A percentile compares a stretch with the other conserved stretches of the same genome.
Conservation (phyloP, 345 rosid genomes). For the Sisymbrium irio region DNA sequence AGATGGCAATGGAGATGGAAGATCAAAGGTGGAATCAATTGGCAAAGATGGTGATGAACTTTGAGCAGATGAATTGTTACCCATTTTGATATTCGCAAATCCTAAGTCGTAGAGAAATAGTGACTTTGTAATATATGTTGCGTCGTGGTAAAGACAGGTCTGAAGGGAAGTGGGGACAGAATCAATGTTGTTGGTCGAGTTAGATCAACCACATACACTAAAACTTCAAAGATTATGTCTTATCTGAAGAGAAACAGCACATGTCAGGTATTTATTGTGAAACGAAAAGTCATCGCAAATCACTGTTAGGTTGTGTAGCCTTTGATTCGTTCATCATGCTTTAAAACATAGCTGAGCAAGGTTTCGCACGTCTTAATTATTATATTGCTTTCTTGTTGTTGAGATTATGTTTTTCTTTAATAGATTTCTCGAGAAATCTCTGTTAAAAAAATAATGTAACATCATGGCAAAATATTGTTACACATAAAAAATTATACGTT, state of each 20-base stretch:
- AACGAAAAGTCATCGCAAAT: conserved; percentile 25
- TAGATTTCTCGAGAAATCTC: not conserved
- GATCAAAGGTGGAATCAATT: conserved; percentile 49
- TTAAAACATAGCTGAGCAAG: not conserved
- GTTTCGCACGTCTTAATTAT: conserved; percentile 17
- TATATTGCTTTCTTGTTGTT: not conserved
- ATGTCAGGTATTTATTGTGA: conserved; percentile 27
- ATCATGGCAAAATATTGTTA: not conserved
- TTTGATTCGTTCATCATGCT: conserved; percentile 12
- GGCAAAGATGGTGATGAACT: conserved; percentile 38
- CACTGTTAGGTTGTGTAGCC: conserved; percentile 16
- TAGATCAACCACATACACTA: conserved; percentile 30
- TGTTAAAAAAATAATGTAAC: not conserved
- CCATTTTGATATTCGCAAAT: conserved; percentile 30
- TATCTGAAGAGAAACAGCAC: conserved; percentile 28
- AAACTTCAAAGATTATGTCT: conserved; percentile 17
- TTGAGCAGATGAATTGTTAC: conserved; percentile 30
- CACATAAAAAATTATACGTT: not conserved
- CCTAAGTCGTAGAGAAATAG: not conserved
- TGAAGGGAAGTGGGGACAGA: conserved; percentile 24
- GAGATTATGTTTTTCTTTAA: not conserved
- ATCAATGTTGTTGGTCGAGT: conserved; percentile 21
- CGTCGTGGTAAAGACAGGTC: not conserved
- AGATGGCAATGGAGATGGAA: conserved; percentile 56
- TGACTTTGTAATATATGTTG: conserved; percentile 6